Base-by-base conservation (phyloP, 2,329 filamentous ascomycete species). In the Fusarium pseudocircinatum region DNA sequence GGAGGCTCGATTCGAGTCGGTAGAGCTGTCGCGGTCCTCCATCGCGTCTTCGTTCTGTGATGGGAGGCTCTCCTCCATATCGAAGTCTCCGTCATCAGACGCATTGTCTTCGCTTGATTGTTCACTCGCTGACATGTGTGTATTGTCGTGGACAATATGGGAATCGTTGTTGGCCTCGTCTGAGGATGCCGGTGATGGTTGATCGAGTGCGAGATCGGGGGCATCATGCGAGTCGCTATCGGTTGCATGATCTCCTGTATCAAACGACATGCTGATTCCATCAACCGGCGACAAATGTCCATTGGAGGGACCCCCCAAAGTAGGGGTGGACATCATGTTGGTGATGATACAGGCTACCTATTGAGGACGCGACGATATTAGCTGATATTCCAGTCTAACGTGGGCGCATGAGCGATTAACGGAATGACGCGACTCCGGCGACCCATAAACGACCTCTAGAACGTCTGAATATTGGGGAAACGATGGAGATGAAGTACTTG, bases 151-250 rank as follows among this genome's bases (percentile, higher is more conserved):
- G 70, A 79, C 74, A 72, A 84, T 80, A 78, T 83, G 84, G 64
- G 81, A 81, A 62, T 79, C 80, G 42, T 83, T 81, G 75, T 86
- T 83, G 65, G 80, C 81, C 69, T 83, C 82, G 63, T 84, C 82
- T 53, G 86, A 85, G 46, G 83, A 79, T 61, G 82, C 81, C 43
- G 83, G 80, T 72, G 85, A 85, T 70, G 83, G 82, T 78, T 83
- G 80, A 73, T 84, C 84, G 78, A 87, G 84, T 78, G 85, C 84
- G 74, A 85, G 87, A 78, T 92, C 89, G 79, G 89, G 88, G 76
- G 89, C 86, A 78, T 97, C 93, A 78, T 93, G 95, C 69, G 93
- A 87, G 77, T 95, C 93, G 86, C 91, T 94, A 77, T 94, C 93
- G 83, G 73, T 77, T 63, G 60, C 74, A 54, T 69, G 74, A 50